Conservation (phyloP, 1,284 basidiomycete species). For the Apiotrichum porosum region DNA sequence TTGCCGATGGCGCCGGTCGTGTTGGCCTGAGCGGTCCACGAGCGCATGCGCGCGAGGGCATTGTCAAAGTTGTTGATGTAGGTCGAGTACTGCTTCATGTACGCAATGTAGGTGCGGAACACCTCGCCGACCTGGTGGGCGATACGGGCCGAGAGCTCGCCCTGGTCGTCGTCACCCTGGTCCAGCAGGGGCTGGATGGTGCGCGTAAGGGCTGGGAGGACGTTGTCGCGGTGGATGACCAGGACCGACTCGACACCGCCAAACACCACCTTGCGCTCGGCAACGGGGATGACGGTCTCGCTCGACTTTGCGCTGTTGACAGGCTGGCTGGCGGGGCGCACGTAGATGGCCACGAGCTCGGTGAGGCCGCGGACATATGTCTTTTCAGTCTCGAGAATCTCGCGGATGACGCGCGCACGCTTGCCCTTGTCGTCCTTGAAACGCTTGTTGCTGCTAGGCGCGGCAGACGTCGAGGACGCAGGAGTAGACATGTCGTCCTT, state of each 20-base stretch:
- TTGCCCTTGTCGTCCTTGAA: slow-evolving; percentile 82
- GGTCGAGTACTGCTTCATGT: slow-evolving; percentile 95
- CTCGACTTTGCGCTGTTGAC: slow-evolving; percentile 60
- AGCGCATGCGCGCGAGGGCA: slow-evolving; percentile 75
- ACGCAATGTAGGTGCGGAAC: slow-evolving; percentile 86
- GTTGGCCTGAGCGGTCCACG: slow-evolving; percentile 59
- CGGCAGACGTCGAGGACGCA: too few species aligned
- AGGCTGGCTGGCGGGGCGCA: slow-evolving; percentile 72
- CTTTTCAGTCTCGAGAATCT: slow-evolving; percentile 89
- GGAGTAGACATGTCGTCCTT: too few species aligned
- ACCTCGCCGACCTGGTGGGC: slow-evolving; percentile 81
- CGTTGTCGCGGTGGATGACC: slow-evolving; percentile 85
- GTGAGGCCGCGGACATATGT: slow-evolving; percentile 90
- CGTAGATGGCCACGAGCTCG: slow-evolving; percentile 92
- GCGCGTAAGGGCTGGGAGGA: slow-evolving; percentile 79
- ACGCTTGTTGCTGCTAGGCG: slow-evolving; percentile 55
- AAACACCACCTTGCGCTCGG: slow-evolving; percentile 89
- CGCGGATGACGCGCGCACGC: slow-evolving; percentile 69
- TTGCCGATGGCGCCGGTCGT: neutral
- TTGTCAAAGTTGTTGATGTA: slow-evolving; percentile 97
- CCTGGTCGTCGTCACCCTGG: slow-evolving; percentile 62
- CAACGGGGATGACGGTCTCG: slow-evolving; percentile 60
- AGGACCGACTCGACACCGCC: slow-evolving; percentile 84
- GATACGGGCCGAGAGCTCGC: slow-evolving; percentile 65
- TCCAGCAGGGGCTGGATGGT: slow-evolving; percentile 66